A percentile compares a stretch with the other conserved stretches of the same genome.
Evolutionary conservation across 306 rosid genomes (phyloP).

Genomic region (Cucumis melo): DNA sequence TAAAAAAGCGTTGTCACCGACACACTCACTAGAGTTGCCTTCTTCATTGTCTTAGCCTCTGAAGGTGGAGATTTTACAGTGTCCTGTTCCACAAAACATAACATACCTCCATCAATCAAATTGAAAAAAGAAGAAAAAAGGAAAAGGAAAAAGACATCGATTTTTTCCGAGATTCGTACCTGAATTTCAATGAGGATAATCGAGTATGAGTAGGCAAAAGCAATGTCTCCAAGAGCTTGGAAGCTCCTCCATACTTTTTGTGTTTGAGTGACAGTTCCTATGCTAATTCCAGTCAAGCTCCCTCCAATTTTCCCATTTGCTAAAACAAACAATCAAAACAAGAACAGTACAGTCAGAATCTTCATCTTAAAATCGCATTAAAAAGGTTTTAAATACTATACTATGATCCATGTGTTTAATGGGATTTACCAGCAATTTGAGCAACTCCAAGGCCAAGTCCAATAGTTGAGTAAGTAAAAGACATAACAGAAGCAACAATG

Average conservation of each 20-base stretch:
- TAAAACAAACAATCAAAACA: constrained; percentile 3
- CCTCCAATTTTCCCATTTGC: constrained; percentile 37
- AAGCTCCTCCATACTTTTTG: constrained; percentile 64
- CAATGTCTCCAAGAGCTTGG: constrained; percentile 78
- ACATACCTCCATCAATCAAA: not conserved
- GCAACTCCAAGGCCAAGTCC: constrained; percentile 78
- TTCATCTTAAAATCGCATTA: not conserved
- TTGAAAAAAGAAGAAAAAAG: not conserved
- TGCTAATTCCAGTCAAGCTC: constrained; percentile 40
- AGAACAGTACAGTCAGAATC: not conserved
- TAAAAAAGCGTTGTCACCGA: constrained; percentile 45
- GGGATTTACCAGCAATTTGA: constrained; percentile 40
- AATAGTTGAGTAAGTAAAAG: constrained; percentile 63
- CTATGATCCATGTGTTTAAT: too few relatives aligned
- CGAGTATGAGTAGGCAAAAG: constrained; percentile 86
- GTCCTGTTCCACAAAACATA: constrained; percentile 26
- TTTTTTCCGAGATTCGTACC: constrained; percentile 19
- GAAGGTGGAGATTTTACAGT: constrained; percentile 50
- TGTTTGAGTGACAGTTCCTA: constrained; percentile 45
- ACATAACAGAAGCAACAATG: constrained; percentile 71
- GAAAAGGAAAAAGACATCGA: too few relatives aligned
- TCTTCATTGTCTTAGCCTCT: constrained; percentile 52
- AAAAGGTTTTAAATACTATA: not conserved
- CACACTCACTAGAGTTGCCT: constrained; percentile 31
- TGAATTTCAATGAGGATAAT: constrained; percentile 78